Conservation (phyloP, 371 early-diverging fungal genomes). For the Mucor racemosus region DNA sequence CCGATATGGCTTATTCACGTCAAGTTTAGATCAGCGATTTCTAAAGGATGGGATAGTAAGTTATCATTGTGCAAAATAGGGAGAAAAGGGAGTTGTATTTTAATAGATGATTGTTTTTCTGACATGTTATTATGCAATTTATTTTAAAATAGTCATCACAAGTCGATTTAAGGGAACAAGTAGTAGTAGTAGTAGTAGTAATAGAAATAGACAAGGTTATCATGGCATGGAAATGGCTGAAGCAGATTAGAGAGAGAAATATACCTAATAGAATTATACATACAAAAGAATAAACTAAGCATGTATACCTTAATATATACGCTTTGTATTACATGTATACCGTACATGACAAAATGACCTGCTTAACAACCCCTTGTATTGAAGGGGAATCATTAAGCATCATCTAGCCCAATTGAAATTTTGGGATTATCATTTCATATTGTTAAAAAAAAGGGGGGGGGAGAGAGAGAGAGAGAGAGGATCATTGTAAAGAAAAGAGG, state of each 20-base stretch:
- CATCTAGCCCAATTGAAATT: conserved; percentile 10
- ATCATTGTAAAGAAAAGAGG: background rate
- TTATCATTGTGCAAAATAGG: background rate
- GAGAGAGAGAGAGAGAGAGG: background rate
- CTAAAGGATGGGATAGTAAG: conserved; percentile 39
- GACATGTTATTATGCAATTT: background rate
- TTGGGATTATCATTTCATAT: conserved; percentile 13
- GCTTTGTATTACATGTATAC: background rate
- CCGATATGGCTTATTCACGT: conserved; percentile 60
- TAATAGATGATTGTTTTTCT: background rate
- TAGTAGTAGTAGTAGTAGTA: too few relatives aligned
- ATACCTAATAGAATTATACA: background rate
- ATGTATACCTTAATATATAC: background rate
- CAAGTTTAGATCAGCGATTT: conserved; percentile 35
- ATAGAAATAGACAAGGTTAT: conserved; percentile 36
- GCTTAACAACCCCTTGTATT: background rate
- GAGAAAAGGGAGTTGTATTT: background rate
- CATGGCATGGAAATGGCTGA: conserved; percentile 51
- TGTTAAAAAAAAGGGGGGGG: background rate
- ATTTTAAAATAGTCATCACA: conserved; percentile 18
- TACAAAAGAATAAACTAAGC: background rate
- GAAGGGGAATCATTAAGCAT: background rate
- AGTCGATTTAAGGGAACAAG: conserved; percentile 16
- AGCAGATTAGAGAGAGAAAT: conserved; percentile 15
- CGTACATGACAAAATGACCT: background rate